Conservation (phyloP, 768 basidiomycete species). For the Psilocybe sp. region DNA sequence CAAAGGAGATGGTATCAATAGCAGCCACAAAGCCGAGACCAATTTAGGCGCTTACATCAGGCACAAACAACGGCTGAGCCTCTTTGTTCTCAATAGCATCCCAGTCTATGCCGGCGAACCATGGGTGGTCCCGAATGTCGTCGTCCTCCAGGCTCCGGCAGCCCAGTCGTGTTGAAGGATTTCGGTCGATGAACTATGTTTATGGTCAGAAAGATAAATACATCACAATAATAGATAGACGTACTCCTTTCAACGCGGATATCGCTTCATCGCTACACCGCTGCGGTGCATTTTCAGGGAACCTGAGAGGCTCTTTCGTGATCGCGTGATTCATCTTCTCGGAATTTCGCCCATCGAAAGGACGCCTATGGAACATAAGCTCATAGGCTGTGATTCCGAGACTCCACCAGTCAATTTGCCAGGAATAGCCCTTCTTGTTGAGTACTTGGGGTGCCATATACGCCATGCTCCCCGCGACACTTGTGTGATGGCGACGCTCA, state of each 20-base stretch:
- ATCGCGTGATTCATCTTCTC: constrained; percentile 90
- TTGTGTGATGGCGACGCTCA: constrained; percentile 81
- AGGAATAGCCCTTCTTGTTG: constrained; percentile 87
- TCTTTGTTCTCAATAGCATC: constrained; percentile 67
- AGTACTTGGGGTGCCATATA: constrained; percentile 99
- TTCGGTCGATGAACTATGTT: constrained; percentile 78
- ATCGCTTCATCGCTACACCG: constrained; percentile 68
- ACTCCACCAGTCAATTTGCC: constrained; percentile 96
- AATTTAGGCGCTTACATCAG: constrained; percentile 66
- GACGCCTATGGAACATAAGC: constrained; percentile 77
- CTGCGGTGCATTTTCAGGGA: constrained; percentile 65
- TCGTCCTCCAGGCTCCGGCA: constrained; percentile 75
- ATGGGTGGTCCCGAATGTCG: constrained; percentile 79
- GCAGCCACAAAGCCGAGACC: constrained; percentile 1
- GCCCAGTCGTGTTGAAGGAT: constrained; percentile 74
- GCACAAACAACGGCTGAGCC: constrained; percentile 79
- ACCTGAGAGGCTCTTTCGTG: constrained; percentile 70
- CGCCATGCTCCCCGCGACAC: constrained; percentile 97
- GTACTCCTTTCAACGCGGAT: constrained; percentile 63
- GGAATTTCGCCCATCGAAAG: constrained; percentile 87
- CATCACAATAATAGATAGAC: constrained; percentile 20
- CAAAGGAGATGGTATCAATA: constrained; percentile 9
- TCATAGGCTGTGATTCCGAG: constrained; percentile 89
- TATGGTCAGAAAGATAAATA: constrained; percentile 15
- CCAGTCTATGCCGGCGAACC: constrained; percentile 88